Percentiles rank a stretch among this genome's conserved stretches.
These are phyloP conservation scores for Curvularia spicifera DNA, from an alignment of 2,329 filamentous ascomycete species.

Conservation along the genomic window DNA sequence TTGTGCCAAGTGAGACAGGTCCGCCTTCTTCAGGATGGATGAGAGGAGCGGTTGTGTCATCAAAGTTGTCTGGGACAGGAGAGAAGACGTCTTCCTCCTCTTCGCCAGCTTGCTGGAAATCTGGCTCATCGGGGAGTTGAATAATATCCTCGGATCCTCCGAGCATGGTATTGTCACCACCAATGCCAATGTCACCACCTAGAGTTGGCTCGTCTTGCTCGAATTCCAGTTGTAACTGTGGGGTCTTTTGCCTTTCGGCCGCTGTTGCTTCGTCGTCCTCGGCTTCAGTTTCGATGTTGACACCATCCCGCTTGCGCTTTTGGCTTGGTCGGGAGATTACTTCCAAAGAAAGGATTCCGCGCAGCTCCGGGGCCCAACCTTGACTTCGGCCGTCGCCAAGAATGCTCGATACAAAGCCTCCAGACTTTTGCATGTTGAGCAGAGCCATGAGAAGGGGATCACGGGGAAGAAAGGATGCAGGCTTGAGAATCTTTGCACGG, in stretches of 20 bases:
- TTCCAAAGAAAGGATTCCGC: slow-evolving; percentile 88
- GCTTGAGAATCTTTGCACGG: slow-evolving; percentile 83
- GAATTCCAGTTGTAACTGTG: slow-evolving; percentile 70
- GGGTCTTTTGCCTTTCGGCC: slow-evolving; percentile 63
- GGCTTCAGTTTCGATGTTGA: slow-evolving; percentile 77
- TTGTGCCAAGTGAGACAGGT: slow-evolving; percentile 87
- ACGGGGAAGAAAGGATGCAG: slow-evolving; percentile 80
- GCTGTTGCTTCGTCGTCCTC: slow-evolving; percentile 64
- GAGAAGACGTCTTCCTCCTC: slow-evolving; percentile 49
- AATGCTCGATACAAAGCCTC: slow-evolving; percentile 86
- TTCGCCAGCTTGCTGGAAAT: slow-evolving; percentile 36
- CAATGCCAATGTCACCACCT: slow-evolving; percentile 53
- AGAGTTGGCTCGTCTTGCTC: slow-evolving; percentile 58
- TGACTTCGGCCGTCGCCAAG: slow-evolving; percentile 79
- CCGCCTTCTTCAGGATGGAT: slow-evolving; percentile 84
- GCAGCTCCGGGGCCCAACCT: slow-evolving; percentile 89
- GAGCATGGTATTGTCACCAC: slow-evolving; percentile 43
- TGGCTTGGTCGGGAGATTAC: slow-evolving; percentile 77
- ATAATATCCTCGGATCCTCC: slow-evolving; percentile 35
- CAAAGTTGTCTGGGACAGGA: slow-evolving; percentile 65
- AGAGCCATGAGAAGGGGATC: slow-evolving; percentile 86
- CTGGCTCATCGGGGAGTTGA: slow-evolving; percentile 39
- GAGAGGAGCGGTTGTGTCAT: slow-evolving; percentile 77
- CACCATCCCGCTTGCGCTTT: slow-evolving; percentile 93
- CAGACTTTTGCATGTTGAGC: slow-evolving; percentile 89